Conservation (phyloP, 352 stramenopile species). For the Halophytophthora polymorphica region DNA sequence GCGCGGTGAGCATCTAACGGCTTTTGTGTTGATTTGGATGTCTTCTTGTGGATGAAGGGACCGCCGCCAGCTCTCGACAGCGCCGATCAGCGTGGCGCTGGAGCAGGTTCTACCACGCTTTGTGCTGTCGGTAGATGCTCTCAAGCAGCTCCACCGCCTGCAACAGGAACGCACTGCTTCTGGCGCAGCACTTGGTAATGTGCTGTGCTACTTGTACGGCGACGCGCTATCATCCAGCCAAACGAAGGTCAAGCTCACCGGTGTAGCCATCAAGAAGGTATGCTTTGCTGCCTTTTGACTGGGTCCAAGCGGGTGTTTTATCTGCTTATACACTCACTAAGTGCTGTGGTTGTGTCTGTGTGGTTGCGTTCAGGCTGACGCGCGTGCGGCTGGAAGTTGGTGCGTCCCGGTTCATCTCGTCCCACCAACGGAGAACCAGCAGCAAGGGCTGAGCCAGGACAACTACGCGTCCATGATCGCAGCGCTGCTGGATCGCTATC, state of each 20-base stretch:
- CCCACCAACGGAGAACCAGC: conserved; percentile 7
- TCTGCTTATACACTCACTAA: background rate
- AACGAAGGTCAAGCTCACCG: conserved; percentile 23
- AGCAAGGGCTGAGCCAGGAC: conserved; percentile 17
- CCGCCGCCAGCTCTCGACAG: conserved; percentile 46
- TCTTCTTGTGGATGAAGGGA: conserved; percentile 32
- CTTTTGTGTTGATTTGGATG: background rate
- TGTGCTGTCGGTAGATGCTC: conserved; percentile 27
- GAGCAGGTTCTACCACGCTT: conserved; percentile 52
- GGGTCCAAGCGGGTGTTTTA: too few species aligned
- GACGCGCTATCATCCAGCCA: conserved; percentile 11
- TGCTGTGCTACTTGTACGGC: conserved; percentile 45
- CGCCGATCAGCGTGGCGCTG: conserved; percentile 32
- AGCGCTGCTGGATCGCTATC: conserved; percentile 25
- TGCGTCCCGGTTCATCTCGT: conserved; percentile 35
- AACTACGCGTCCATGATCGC: conserved; percentile 31
- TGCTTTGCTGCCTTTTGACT: background rate
- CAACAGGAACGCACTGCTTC: conserved; percentile 12
- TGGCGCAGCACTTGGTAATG: conserved; percentile 2
- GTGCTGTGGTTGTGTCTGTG: background rate
- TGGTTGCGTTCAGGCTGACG: conserved; percentile 5
- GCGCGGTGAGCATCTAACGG: background rate
- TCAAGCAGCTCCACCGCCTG: conserved; percentile 51
- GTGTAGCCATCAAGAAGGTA: conserved; percentile 32
- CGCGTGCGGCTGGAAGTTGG: conserved; percentile 20